These are phyloP conservation scores for Trichophyton rubrum DNA, from an alignment of 2,329 filamentous ascomycete species.

Conservation along the genomic window DNA sequence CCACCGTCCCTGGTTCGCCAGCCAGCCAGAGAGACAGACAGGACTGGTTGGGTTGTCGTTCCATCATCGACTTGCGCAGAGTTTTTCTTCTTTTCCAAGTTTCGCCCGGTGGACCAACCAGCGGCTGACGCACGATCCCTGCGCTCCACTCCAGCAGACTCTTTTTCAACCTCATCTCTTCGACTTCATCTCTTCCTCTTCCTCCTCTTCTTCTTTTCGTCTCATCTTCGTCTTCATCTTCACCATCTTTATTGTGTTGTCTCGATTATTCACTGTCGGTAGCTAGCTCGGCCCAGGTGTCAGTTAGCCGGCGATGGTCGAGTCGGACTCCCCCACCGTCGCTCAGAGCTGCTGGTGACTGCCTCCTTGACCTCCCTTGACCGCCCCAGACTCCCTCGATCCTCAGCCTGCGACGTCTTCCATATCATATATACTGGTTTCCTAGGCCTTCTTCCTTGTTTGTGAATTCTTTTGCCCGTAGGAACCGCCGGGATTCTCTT, in stretches of 20 bases:
- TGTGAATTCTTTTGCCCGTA: background rate
- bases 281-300: background rate
- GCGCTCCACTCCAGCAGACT: background rate
- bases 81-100: background rate
- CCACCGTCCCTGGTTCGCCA: too few species aligned
- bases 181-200: background rate
- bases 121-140: background rate
- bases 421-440: background rate
- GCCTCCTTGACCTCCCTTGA: background rate
- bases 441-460: background rate
- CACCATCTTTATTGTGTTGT: background rate
- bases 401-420: background rate
- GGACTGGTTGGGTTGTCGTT: too few species aligned
- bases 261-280: background rate
- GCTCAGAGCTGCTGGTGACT: background rate
- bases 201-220: background rate
- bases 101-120: background rate
- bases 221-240: background rate
- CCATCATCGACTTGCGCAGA: background rate
- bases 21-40: too few species aligned
- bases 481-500: background rate
- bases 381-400: background rate
- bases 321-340: background rate
- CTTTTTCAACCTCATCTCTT: background rate
- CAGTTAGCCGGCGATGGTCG: background rate